phyloP scores from a whole-genome alignment of 73 alveolate genomes.

The Tetrahymena elliotti region DNA sequence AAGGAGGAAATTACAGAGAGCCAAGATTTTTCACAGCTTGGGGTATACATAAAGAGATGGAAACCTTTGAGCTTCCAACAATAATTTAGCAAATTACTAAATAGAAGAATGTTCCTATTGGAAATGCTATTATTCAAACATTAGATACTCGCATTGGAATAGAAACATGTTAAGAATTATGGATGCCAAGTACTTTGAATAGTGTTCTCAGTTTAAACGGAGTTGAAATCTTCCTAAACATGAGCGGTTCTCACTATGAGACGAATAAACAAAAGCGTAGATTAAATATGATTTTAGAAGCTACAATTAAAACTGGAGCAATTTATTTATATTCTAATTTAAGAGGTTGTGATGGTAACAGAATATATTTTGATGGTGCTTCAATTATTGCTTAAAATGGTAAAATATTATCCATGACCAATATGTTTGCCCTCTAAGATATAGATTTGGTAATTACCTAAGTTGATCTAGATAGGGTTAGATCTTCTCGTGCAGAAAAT shows the following conservation, averaged over 20 bases:
- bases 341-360: slow-evolving; percentile 79
- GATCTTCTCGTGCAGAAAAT: slow-evolving; percentile 46
- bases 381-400: slow-evolving; percentile 79
- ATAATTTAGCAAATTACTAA: slow-evolving; percentile 34
- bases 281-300: slow-evolving; percentile 38
- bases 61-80: slow-evolving; percentile 51
- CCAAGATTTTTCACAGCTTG: slow-evolving; percentile 88
- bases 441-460: slow-evolving; percentile 65
- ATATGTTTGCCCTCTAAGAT: slow-evolving; percentile 69
- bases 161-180: slow-evolving; percentile 80
- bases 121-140: slow-evolving; percentile 59
- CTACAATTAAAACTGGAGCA: slow-evolving; percentile 57
- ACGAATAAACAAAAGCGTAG: slow-evolving; percentile 43
- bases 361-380: slow-evolving; percentile 84
- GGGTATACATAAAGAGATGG: slow-evolving; percentile 48
- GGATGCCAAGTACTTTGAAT: slow-evolving; percentile 52
- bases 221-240: slow-evolving; percentile 60
- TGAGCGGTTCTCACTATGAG: slow-evolving; percentile 61
- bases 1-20: slow-evolving; percentile 88
- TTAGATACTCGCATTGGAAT: slow-evolving; percentile 57
- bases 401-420: slow-evolving; percentile 53
- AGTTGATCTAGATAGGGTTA: slow-evolving; percentile 72
- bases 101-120: slow-evolving; percentile 46
- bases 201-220: slow-evolving; percentile 50
- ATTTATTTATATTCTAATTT: slow-evolving; percentile 46